Conservation (phyloP, 176 grass and related monocot species). For the Oryza coarctata region DNA sequence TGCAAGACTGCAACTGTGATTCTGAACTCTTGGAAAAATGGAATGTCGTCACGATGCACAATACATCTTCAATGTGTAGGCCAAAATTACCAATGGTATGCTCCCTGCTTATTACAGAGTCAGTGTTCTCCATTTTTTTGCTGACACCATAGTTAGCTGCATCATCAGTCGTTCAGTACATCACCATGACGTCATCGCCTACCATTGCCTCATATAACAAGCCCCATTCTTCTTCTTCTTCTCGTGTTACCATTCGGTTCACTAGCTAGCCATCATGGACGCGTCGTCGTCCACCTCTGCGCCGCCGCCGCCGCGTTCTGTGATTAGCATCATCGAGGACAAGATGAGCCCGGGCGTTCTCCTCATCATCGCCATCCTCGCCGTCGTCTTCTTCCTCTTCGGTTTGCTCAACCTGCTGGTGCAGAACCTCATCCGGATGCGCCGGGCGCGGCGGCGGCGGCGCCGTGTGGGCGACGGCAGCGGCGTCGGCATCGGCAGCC, state of each 20-base stretch:
- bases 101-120: not conserved
- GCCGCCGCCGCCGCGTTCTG: not conserved
- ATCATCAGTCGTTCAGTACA: not conserved
- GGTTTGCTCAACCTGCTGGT: slow-evolving; percentile 72
- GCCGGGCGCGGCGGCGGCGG: slow-evolving; percentile 34
- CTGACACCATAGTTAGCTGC: too few relatives aligned
- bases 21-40: not conserved
- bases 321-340: slow-evolving; percentile 33
- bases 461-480: slow-evolving; percentile 13
- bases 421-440: slow-evolving; percentile 42
- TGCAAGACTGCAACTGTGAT: not conserved
- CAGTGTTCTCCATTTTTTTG: too few relatives aligned
- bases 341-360: slow-evolving; percentile 75
- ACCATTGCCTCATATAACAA: not conserved
- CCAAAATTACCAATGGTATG: too few relatives aligned
- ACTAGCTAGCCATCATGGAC: not conserved
- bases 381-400: slow-evolving; percentile 80
- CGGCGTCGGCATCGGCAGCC: slow-evolving; percentile 33
- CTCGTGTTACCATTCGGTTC: not conserved
- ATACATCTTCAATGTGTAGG: not conserved
- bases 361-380: slow-evolving; percentile 67
- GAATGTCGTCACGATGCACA: not conserved
- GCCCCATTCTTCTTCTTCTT: not conserved
- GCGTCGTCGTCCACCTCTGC: not conserved
- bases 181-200: not conserved